phyloP scores from a whole-genome alignment of 805 yeast genomes.

The Yarrowia porcina region DNA sequence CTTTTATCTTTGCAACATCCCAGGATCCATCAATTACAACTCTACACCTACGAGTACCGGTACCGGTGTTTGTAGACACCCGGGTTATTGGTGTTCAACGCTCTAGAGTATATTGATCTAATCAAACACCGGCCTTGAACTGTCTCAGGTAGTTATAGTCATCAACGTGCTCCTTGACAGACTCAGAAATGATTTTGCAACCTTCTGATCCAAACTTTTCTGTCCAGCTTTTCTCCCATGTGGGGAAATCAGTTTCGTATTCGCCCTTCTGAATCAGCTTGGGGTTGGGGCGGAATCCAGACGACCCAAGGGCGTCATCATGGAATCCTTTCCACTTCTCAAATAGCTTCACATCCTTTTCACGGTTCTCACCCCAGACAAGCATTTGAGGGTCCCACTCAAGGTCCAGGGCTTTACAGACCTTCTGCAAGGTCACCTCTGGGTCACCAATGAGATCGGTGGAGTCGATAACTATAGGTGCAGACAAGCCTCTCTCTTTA shows the following conservation, averaged over 20 bases:
- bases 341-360: constrained; percentile 28
- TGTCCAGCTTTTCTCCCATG: constrained; percentile 32
- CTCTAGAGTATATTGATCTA: background rate
- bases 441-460: constrained; percentile 30
- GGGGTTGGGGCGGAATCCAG: constrained; percentile 29
- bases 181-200: constrained; percentile 25
- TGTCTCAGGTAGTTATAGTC: constrained; percentile 32
- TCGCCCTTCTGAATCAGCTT: background rate
- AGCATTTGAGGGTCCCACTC: constrained; percentile 31
- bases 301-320: constrained; percentile 31
- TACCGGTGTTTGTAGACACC: too few species aligned
- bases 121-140: constrained; percentile 25
- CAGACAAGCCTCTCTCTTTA: background rate
- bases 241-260: constrained; percentile 29
- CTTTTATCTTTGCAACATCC: too few species aligned
- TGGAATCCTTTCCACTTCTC: constrained; percentile 35
- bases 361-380: constrained; percentile 30
- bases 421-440: constrained; percentile 28
- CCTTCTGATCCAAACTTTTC: constrained; percentile 21
- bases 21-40: too few species aligned
- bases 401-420: constrained; percentile 29
- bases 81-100: too few species aligned
- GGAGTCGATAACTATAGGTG: constrained; percentile 32
- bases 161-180: constrained; percentile 31
- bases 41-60: too few species aligned